Conservation (phyloP, 345 rosid genomes). For the Aquilaria sinensis region DNA sequence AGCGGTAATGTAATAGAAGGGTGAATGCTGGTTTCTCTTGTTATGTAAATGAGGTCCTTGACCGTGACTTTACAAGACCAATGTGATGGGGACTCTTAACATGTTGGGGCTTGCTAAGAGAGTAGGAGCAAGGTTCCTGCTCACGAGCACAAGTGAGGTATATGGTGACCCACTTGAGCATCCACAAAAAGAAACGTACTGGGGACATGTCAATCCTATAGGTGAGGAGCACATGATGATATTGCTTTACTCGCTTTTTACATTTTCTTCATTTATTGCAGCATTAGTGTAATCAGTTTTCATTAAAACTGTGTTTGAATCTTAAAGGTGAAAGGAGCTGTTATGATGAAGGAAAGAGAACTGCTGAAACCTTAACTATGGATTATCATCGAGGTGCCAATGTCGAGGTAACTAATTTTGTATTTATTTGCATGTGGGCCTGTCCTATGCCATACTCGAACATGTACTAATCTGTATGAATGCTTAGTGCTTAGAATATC, state of each 20-base stretch:
- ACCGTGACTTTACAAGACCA: slow-evolving; percentile 69
- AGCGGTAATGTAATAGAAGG: too few relatives aligned
- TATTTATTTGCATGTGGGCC: not conserved
- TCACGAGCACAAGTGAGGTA: slow-evolving; percentile 98
- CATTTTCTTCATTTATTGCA: slow-evolving; percentile 5
- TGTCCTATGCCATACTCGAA: too few relatives aligned
- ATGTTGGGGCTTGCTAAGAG: slow-evolving; percentile 99
- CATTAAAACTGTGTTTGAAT: slow-evolving; percentile 9
- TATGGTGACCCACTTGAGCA: slow-evolving; percentile 99
- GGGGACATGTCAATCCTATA: slow-evolving; percentile 98
- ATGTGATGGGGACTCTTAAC: slow-evolving; percentile 98
- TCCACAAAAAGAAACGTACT: slow-evolving; percentile 97
- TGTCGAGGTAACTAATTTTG: slow-evolving; percentile 63
- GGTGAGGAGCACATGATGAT: slow-evolving; percentile 30
- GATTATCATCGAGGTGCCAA: slow-evolving; percentile 95
- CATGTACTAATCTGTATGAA: too few relatives aligned
- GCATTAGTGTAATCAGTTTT: slow-evolving; percentile 3
- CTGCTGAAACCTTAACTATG: slow-evolving; percentile 93
- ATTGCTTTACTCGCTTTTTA: not conserved
- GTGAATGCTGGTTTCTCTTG: too few relatives aligned
- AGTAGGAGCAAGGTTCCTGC: slow-evolving; percentile 92
- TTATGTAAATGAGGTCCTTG: slow-evolving; percentile 37
- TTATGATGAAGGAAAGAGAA: slow-evolving; percentile 97
- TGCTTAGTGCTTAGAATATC: too few relatives aligned
- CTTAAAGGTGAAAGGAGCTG: slow-evolving; percentile 87